Evolutionary conservation across 306 rosid genomes (phyloP).

Genomic region (Boehmeria nivea): DNA sequence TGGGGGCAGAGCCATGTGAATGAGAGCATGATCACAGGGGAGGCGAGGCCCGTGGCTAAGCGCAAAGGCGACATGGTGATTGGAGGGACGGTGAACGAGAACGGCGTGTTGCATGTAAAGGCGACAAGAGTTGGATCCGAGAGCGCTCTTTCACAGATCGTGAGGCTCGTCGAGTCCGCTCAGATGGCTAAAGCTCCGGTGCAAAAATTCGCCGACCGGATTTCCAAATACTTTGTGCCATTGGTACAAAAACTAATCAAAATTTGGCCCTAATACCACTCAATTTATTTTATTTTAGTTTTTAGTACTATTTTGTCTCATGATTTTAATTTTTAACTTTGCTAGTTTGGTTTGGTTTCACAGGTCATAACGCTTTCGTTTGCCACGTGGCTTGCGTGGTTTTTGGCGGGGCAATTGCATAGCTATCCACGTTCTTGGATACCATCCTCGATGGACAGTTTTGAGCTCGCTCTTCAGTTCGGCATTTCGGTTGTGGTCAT

Average conservation of each 20-base stretch:
- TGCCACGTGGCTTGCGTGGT: slow-evolving; percentile 73
- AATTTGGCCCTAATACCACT: too few relatives aligned
- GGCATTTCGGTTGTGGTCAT: slow-evolving; percentile 92
- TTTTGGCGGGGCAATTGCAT: slow-evolving; percentile 55
- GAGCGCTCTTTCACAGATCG: slow-evolving; percentile 76
- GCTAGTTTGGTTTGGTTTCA: background rate
- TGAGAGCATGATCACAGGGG: slow-evolving; percentile 92
- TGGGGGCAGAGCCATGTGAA: slow-evolving; percentile 79
- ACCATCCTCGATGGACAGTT: slow-evolving; percentile 62
- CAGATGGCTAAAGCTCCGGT: slow-evolving; percentile 96
- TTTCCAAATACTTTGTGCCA: slow-evolving; percentile 83
- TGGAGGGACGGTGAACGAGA: slow-evolving; percentile 81
- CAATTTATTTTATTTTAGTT: background rate
- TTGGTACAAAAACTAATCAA: slow-evolving; percentile 26
- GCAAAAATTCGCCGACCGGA: slow-evolving; percentile 70
- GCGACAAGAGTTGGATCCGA: slow-evolving; percentile 86
- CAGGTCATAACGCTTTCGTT: slow-evolving; percentile 67
- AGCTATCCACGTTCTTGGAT: slow-evolving; percentile 71
- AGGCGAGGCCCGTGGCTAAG: slow-evolving; percentile 55
- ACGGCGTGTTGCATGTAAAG: slow-evolving; percentile 68
- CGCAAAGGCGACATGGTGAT: slow-evolving; percentile 58
- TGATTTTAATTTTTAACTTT: too few relatives aligned
- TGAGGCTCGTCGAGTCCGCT: slow-evolving; percentile 80
- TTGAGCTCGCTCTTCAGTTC: slow-evolving; percentile 86
- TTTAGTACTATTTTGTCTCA: background rate